These are phyloP conservation scores for Mentha longifolia DNA, from an alignment of 257 asterid species.

Conservation along the genomic window DNA sequence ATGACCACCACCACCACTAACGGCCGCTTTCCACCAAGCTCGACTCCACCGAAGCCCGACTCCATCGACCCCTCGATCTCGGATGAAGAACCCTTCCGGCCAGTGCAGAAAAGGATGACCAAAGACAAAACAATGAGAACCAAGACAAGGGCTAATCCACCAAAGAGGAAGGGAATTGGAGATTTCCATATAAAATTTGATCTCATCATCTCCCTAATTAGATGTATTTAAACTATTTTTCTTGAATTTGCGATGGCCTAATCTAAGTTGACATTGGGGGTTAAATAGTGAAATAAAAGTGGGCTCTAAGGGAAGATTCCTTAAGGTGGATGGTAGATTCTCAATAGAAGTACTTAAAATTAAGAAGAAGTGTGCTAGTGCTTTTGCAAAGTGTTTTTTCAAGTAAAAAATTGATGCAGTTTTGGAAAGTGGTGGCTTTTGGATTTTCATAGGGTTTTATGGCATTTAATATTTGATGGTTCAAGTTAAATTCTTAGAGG, in stretches of 20 bases:
- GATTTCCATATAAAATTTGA: conserved; percentile 14
- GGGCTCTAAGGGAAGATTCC: conserved; percentile 31
- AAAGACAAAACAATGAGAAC: conserved; percentile 38
- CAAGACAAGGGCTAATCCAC: conserved; percentile 43
- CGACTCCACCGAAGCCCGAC: neutral
- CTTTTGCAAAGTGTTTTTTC: conserved; percentile 15
- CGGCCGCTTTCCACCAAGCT: conserved; percentile 17
- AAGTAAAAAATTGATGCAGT: conserved; percentile 30
- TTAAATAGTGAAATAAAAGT: conserved; percentile 18
- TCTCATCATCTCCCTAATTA: conserved; percentile 5
- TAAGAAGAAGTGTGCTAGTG: neutral
- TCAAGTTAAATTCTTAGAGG: neutral
- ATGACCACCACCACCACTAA: conserved; percentile 28
- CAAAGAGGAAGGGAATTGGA: conserved; percentile 31
- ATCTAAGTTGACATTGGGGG: neutral
- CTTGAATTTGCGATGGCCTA: neutral
- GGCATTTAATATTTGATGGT: conserved; percentile 30
- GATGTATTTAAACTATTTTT: neutral
- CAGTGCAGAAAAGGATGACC: conserved; percentile 36
- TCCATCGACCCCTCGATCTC: neutral
- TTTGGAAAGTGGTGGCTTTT: conserved; percentile 10
- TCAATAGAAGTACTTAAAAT: conserved; percentile 13
- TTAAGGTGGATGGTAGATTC: conserved; percentile 33
- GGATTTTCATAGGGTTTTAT: conserved; percentile 7
- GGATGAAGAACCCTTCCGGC: conserved; percentile 26